Conservation (phyloP, 2,329 filamentous ascomycete species). For the Aspergillus bombycis region DNA sequence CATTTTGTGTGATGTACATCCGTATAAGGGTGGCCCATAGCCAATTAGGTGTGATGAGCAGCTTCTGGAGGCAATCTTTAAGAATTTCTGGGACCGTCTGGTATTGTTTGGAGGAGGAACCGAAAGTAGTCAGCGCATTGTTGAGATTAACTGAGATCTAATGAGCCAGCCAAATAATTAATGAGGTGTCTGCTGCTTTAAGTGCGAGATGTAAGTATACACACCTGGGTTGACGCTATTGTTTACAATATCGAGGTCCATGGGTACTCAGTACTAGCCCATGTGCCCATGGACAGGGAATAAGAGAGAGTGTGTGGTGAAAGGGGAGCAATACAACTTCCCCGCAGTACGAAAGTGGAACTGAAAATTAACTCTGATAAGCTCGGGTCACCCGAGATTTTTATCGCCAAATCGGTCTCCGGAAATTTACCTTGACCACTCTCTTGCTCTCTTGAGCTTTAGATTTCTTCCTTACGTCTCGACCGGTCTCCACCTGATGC, state of each 20-base stretch:
- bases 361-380: constrained; percentile 15
- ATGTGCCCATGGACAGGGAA: constrained; percentile 1
- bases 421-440: constrained; percentile 1
- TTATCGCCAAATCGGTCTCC: constrained; percentile 11
- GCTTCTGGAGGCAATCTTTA: constrained; percentile 32
- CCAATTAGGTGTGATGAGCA: no score
- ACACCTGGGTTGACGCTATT: constrained; percentile 21
- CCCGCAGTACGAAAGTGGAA: constrained; percentile 7
- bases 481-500: not conserved
- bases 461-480: not conserved
- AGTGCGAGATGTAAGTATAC: not conserved
- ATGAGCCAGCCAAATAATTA: not conserved
- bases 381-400: constrained; percentile 20
- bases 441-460: not conserved
- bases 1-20: no score
- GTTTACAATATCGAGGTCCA: not conserved
- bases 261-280: not conserved
- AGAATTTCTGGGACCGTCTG: constrained; percentile 40
- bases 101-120: constrained; percentile 41
- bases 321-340: not conserved
- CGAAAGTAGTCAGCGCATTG: constrained; percentile 45
- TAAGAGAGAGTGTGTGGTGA: not conserved
- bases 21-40: no score
- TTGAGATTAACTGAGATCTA: constrained; percentile 48
- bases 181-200: not conserved